Percentiles rank a stretch among this genome's conserved stretches.
phyloP scores from a whole-genome alignment of 2,329 filamentous ascomycete genomes.

The Xylariaceae sp. region DNA sequence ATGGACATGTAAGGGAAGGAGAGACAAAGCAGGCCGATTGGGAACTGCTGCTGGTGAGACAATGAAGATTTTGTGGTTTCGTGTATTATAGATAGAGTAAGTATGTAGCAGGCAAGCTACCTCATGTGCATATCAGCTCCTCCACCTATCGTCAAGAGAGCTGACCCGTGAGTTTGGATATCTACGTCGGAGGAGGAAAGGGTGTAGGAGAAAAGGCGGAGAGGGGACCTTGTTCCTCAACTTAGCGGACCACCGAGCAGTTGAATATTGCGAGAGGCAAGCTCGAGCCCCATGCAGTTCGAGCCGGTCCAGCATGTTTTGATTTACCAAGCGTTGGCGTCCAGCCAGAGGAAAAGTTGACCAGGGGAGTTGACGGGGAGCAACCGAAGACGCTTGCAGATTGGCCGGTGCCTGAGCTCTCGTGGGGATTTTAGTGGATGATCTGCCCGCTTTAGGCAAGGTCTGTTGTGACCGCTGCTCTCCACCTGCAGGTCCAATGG shows the following conservation, averaged over 20 bases:
- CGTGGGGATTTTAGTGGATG: constrained; percentile 12
- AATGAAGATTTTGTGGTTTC: constrained; percentile 1
- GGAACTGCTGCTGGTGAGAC: neutral
- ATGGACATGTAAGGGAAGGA: constrained; percentile 6
- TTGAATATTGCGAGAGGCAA: constrained; percentile 22
- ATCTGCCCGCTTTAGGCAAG: constrained; percentile 29
- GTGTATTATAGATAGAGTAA: neutral
- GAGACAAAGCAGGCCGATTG: constrained; percentile 20
- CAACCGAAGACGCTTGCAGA: constrained; percentile 27
- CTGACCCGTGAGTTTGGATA: no score
- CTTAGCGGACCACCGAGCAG: constrained; percentile 1
- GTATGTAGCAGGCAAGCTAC: neutral
- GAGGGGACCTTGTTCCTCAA: constrained; percentile 15
- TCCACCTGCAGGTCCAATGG: constrained; percentile 23
- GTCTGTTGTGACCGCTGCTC: constrained; percentile 21
- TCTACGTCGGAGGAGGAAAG: constrained; percentile 1
- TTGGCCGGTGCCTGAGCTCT: constrained; percentile 31
- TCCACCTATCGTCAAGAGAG: no score
- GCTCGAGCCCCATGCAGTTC: constrained; percentile 10
- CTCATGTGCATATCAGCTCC: no score
- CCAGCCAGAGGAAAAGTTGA: constrained; percentile 4
- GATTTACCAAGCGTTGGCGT: constrained; percentile 25
- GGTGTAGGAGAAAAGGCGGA: constrained; percentile 9
- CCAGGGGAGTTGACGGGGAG: constrained; percentile 32
- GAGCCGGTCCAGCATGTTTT: constrained; percentile 14